Percentiles rank a stretch among this genome's conserved stretches.
phyloP scores from a whole-genome alignment of 2,329 filamentous ascomycete species.

The Blumeriella jaapii region DNA sequence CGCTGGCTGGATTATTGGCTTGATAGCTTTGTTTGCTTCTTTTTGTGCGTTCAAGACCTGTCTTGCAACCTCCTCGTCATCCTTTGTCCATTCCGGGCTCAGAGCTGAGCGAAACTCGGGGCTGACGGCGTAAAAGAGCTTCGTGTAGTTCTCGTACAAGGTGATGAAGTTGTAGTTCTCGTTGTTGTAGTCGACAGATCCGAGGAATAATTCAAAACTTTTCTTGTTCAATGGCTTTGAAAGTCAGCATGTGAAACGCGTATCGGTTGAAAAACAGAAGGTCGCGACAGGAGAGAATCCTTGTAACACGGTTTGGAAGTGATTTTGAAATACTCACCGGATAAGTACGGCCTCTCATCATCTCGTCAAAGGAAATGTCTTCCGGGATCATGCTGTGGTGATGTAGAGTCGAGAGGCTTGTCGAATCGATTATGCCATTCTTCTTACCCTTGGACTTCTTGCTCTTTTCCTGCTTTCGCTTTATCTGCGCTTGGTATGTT shows the following conservation, averaged over 20 bases:
- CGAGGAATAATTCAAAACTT: conserved; percentile 2
- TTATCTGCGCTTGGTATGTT: conserved; percentile 3
- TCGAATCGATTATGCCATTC: background rate
- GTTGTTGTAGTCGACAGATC: conserved; percentile 1
- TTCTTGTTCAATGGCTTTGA: conserved; percentile 5
- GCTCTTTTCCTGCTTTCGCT: too few relatives aligned
- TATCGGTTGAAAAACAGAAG: background rate
- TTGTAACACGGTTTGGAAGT: background rate
- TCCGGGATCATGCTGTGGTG: conserved; percentile 5
- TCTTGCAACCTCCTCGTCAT: conserved; percentile 4
- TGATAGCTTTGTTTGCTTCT: background rate
- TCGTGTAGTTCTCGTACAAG: conserved; percentile 3
- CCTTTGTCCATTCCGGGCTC: conserved; percentile 3
- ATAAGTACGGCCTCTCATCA: conserved; percentile 5
- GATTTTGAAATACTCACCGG: conserved; percentile 3
- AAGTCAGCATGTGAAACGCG: conserved; percentile 2
- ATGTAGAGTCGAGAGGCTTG: conserved; percentile 1
- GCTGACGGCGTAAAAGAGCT: conserved; percentile 5
- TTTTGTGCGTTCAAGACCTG: background rate
- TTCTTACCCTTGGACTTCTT: background rate
- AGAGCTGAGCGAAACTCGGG: conserved; percentile 3
- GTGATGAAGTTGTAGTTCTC: conserved; percentile 5
- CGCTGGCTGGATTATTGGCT: background rate
- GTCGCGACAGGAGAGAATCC: background rate
- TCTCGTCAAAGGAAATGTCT: conserved; percentile 5